Percentiles rank a stretch among this genome's conserved stretches.
phyloP scores from a whole-genome alignment of 2,329 filamentous ascomycete genomes.

The Fusarium equiseti region DNA sequence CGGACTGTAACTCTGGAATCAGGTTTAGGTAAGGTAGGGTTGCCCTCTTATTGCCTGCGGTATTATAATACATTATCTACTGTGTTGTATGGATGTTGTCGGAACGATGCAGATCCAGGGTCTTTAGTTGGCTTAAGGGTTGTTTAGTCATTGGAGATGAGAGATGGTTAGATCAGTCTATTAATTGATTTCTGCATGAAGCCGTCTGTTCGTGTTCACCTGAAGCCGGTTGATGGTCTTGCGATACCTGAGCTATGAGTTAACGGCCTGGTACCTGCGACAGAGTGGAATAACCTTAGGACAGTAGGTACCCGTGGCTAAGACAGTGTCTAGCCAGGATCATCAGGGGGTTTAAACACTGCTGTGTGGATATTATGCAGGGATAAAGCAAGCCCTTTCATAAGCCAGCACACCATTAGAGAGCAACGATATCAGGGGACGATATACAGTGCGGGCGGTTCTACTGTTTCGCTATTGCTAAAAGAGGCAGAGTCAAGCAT shows the following conservation, averaged over 20 bases:
- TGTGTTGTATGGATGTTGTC: constrained; percentile 1
- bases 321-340: constrained; percentile 30
- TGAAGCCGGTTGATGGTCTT: constrained; percentile 38
- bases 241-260: constrained; percentile 32
- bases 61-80: not conserved
- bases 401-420: constrained; percentile 6
- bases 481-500: constrained; percentile 38
- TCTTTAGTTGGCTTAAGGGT: not conserved
- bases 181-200: constrained; percentile 4
- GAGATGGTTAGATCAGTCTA: not conserved
- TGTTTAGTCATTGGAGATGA: not conserved
- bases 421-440: constrained; percentile 38
- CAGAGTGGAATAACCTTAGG: not conserved
- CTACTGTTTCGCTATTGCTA: constrained; percentile 45
- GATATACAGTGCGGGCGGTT: constrained; percentile 34
- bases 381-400: constrained; percentile 21
- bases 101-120: constrained; percentile 1
- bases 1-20: constrained; percentile 14
- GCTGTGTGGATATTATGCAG: constrained; percentile 23
- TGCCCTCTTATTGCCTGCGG: not conserved
- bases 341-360: constrained; percentile 35
- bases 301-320: constrained; percentile 10
- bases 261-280: not conserved
- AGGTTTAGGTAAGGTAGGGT: constrained; percentile 9
- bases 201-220: constrained; percentile 39